These are phyloP conservation scores for Umbelopsis sp. DNA, from an alignment of 192 early-diverging fungal species.

Conservation along the genomic window DNA sequence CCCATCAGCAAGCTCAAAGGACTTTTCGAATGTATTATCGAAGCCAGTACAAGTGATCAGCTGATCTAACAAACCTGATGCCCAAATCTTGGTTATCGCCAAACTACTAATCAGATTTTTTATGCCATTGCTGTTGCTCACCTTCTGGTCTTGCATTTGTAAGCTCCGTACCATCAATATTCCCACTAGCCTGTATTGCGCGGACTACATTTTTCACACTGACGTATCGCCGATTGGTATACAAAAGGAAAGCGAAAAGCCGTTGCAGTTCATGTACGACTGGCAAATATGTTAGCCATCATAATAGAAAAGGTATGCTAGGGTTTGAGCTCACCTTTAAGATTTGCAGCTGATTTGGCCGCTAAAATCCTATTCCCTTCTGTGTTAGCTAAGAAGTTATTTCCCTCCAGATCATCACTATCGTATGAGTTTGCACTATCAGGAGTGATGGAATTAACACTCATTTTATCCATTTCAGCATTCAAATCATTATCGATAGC, in stretches of 20 bases:
- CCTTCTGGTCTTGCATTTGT: constrained; percentile 8
- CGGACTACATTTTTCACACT: constrained; percentile 26
- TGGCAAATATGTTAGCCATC: not conserved
- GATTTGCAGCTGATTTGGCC: not conserved
- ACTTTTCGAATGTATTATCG: not conserved
- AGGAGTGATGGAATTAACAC: not conserved
- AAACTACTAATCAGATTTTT: not conserved
- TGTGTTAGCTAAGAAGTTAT: not conserved
- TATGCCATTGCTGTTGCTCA: not conserved
- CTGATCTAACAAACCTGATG: not conserved
- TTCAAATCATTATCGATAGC: too few relatives aligned
- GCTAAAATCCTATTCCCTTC: not conserved
- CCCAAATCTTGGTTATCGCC: not conserved
- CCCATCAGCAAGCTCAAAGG: not conserved
- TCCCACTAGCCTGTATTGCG: constrained; percentile 18
- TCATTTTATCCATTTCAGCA: not conserved
- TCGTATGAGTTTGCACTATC: not conserved
- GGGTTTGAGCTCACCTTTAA: not conserved
- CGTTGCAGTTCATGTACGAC: constrained; percentile 40
- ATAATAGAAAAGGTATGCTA: not conserved
- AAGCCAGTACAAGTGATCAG: constrained; percentile 2
- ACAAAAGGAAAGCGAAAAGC: constrained; percentile 40
- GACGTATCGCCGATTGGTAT: constrained; percentile 38
- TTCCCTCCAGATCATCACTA: not conserved
- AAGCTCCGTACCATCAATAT: constrained; percentile 11